These are phyloP conservation scores for Aspergillus ostianus DNA, from an alignment of 495 filamentous ascomycete species.

Conservation along the genomic window DNA sequence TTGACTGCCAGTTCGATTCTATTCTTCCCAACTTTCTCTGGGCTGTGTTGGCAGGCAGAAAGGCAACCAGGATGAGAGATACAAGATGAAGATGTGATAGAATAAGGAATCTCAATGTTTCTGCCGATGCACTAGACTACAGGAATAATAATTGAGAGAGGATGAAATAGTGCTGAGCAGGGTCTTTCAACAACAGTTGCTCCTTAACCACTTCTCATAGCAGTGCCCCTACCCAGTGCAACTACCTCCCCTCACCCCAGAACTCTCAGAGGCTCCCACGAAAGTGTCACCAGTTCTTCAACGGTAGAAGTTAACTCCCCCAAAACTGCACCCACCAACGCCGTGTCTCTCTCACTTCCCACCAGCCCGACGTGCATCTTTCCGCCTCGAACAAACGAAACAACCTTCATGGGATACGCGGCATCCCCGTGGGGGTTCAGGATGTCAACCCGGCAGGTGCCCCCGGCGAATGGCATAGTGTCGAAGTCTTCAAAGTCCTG, in stretches of 20 bases:
- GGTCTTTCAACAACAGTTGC: too few relatives aligned
- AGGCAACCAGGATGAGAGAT: too few relatives aligned
- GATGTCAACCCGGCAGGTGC: constrained; percentile 35
- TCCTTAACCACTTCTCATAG: too few relatives aligned
- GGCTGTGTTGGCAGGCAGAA: too few relatives aligned
- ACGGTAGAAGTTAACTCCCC: constrained; percentile 28
- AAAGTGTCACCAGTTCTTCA: constrained; percentile 19
- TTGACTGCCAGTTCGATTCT: too few relatives aligned
- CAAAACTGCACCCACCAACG: constrained; percentile 29
- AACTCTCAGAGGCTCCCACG: background rate
- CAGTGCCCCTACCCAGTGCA: too few relatives aligned
- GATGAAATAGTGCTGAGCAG: too few relatives aligned
- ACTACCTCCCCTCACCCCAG: background rate
- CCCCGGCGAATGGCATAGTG: constrained; percentile 39
- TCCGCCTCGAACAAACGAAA: constrained; percentile 34
- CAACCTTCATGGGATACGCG: constrained; percentile 36
- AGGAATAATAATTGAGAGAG: too few relatives aligned
- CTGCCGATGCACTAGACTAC: too few relatives aligned
- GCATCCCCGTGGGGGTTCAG: constrained; percentile 38
- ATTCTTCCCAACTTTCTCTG: too few relatives aligned
- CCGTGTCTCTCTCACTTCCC: constrained; percentile 28
- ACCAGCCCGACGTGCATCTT: constrained; percentile 38
- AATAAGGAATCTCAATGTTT: too few relatives aligned
- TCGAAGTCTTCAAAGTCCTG: constrained; percentile 34
- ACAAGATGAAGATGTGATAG: too few relatives aligned